Evolutionary conservation across 108 stramenopile genomes (phyloP).

Genomic region (Cyclotella cryptica): DNA sequence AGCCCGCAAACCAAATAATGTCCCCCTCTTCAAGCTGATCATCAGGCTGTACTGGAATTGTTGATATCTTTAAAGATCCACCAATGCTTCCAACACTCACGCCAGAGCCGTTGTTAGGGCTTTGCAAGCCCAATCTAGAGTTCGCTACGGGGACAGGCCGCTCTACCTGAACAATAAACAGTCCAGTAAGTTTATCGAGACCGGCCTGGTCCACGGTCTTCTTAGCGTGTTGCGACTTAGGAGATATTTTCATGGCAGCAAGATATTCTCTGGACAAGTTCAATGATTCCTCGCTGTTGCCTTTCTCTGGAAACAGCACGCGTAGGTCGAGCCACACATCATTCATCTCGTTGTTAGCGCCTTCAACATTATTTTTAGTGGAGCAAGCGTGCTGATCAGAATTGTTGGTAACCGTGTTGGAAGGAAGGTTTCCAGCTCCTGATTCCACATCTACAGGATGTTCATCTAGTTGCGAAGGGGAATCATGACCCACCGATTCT

Average conservation of each 20-base stretch:
- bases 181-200: conserved; percentile 71
- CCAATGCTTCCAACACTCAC: conserved; percentile 1
- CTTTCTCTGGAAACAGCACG: conserved; percentile 54
- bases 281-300: conserved; percentile 16
- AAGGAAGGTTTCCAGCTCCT: neutral
- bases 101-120: conserved; percentile 1
- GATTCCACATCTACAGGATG: conserved; percentile 1
- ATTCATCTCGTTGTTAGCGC: conserved; percentile 13
- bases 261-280: conserved; percentile 68
- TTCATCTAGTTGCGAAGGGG: neutral
- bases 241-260: conserved; percentile 71
- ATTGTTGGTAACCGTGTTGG: neutral
- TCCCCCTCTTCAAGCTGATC: conserved; percentile 59
- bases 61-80: conserved; percentile 39
- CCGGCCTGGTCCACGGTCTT: conserved; percentile 66
- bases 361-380: neutral
- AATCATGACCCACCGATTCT: neutral
- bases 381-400: no score
- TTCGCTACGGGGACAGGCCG: conserved; percentile 45
- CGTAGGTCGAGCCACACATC: conserved; percentile 72
- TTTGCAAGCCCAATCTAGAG: neutral
- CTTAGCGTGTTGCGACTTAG: conserved; percentile 60
- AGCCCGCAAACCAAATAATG: conserved; percentile 83
- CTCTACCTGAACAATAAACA: conserved; percentile 82
- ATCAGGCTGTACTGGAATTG: conserved; percentile 73